These are phyloP conservation scores for Orbilia oligospora DNA, from an alignment of 2,329 filamentous ascomycete species.

Conservation along the genomic window DNA sequence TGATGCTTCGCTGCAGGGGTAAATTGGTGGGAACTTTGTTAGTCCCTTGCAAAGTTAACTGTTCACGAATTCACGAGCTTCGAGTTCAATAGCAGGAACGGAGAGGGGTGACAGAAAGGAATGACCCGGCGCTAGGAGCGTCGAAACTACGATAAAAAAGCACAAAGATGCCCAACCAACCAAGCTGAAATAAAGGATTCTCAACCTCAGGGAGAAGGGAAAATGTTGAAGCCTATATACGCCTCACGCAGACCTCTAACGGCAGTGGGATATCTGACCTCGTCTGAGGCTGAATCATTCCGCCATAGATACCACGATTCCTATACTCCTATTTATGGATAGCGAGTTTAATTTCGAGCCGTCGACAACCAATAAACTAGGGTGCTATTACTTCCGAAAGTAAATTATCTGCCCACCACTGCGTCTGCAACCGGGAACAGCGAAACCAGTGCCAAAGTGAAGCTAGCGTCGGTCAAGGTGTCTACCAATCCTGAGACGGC, in stretches of 20 bases:
- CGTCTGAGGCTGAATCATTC: constrained; percentile 43
- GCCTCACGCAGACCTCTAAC: not conserved
- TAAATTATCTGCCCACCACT: constrained; percentile 34
- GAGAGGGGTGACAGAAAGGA: not conserved
- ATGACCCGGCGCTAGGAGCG: not conserved
- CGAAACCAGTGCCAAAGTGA: constrained; percentile 28
- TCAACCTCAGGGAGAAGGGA: constrained; percentile 1
- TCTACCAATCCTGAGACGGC: constrained; percentile 51
- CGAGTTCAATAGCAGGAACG: not conserved
- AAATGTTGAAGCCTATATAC: constrained; percentile 18
- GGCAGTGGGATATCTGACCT: constrained; percentile 17
- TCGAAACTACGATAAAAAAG: not conserved
- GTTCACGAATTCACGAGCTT: constrained; percentile 17
- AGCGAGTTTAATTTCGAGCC: constrained; percentile 16
- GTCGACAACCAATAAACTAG: constrained; percentile 40
- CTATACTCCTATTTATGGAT: constrained; percentile 47
- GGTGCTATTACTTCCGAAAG: constrained; percentile 24
- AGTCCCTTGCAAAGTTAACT: constrained; percentile 7
- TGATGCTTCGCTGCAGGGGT: constrained; percentile 56
- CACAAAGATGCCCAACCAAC: constrained; percentile 8
- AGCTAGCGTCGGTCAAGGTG: constrained; percentile 24
- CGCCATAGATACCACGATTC: constrained; percentile 30
- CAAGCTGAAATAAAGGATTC: constrained; percentile 10
- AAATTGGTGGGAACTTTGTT: constrained; percentile 39
- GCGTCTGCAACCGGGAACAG: constrained; percentile 56